Conservation (phyloP, 441 rosid species). For the Arabidopsis hybrid region DNA sequence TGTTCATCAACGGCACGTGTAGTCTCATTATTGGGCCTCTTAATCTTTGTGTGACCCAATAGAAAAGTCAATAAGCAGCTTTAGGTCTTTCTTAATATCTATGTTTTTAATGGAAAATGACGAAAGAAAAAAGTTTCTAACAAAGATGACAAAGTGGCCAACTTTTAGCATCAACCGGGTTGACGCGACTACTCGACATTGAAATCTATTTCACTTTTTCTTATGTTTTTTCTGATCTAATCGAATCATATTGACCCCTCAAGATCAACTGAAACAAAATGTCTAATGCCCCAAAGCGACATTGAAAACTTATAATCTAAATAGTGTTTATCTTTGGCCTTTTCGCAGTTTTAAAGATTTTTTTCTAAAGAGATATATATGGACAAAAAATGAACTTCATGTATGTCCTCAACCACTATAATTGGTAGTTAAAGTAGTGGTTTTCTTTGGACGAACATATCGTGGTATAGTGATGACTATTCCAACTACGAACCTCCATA, state of each 20-base stretch:
- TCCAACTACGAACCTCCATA: not conserved
- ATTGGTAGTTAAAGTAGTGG: slow-evolving; percentile 39
- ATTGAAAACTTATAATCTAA: slow-evolving; percentile 34
- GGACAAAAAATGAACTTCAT: slow-evolving; percentile 8
- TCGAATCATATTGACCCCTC: slow-evolving; percentile 17
- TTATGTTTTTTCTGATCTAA: not conserved
- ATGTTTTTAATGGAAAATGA: slow-evolving; percentile 11
- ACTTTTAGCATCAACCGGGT: slow-evolving; percentile 37
- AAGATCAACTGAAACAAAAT: slow-evolving; percentile 26
- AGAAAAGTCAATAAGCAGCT: not conserved
- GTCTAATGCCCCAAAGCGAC: slow-evolving; percentile 30
- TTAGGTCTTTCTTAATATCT: not conserved
- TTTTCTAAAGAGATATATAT: not conserved
- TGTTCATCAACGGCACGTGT: slow-evolving; percentile 7
- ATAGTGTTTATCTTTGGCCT: slow-evolving; percentile 12
- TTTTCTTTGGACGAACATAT: slow-evolving; percentile 13
- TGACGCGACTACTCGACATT: slow-evolving; percentile 74
- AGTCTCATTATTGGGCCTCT: not conserved
- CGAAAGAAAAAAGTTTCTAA: slow-evolving; percentile 8
- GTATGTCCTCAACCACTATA: slow-evolving; percentile 15
- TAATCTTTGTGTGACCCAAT: not conserved
- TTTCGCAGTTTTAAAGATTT: not conserved
- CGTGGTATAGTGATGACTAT: slow-evolving; percentile 7
- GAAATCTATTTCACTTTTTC: slow-evolving; percentile 29
- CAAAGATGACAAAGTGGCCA: slow-evolving; percentile 41